A percentile compares a stretch with the other conserved stretches of the same genome.
phyloP scores from a whole-genome alignment of 768 basidiomycete species.

The Tulasnella sp. region DNA sequence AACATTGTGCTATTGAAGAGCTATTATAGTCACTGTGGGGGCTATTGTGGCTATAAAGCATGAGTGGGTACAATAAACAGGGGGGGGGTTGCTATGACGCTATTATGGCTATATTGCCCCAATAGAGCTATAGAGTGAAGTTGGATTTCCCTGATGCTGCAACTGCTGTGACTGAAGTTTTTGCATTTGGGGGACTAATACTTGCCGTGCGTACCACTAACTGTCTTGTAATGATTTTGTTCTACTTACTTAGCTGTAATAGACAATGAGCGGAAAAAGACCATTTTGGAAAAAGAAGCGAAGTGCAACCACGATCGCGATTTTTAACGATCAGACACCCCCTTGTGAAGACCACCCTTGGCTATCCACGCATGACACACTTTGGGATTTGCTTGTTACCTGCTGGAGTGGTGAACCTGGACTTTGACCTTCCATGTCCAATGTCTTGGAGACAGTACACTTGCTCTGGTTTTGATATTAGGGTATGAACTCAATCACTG shows the following conservation, averaged over 20 bases:
- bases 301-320: neutral
- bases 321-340: neutral
- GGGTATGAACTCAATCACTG: too few relatives aligned
- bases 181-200: slow-evolving; percentile 3
- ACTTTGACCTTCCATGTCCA: neutral
- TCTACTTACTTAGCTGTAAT: too few relatives aligned
- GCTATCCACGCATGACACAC: neutral
- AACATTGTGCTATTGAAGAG: too few relatives aligned
- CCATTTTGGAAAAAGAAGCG: neutral
- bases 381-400: neutral
- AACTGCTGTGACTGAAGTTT: neutral
- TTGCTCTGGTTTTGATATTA: too few relatives aligned
- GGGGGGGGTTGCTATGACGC: too few relatives aligned
- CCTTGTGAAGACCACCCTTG: neutral
- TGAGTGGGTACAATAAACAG: too few relatives aligned
- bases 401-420: neutral
- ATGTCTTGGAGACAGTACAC: neutral
- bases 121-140: too few relatives aligned
- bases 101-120: too few relatives aligned
- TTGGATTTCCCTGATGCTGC: too few relatives aligned
- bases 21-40: too few relatives aligned
- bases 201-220: neutral
- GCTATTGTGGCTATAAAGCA: too few relatives aligned
- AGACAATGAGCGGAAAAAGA: neutral
- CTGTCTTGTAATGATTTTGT: too few relatives aligned